These are phyloP conservation scores for Hyphopichia buzzinii DNA, from an alignment of 1,139 yeast species.

Conservation along the genomic window DNA sequence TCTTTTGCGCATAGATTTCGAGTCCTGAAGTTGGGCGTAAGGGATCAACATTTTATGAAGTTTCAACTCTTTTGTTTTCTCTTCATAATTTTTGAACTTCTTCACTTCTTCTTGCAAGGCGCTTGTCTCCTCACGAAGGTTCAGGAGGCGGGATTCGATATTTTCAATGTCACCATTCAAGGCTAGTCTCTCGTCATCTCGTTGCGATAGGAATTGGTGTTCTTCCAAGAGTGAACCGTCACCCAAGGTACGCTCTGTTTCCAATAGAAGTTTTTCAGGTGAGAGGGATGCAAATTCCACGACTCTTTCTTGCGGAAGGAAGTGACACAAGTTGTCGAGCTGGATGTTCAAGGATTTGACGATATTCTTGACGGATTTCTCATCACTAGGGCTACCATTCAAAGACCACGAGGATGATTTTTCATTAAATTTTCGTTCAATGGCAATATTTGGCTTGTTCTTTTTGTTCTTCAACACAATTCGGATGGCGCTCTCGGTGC, in stretches of 20 bases:
- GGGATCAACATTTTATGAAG: constrained; percentile 56
- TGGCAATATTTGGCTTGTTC: constrained; percentile 25
- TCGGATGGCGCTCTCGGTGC: constrained; percentile 54
- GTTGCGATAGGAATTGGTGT: constrained; percentile 56
- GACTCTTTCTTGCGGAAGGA: constrained; percentile 92
- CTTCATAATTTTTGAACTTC: constrained; percentile 37
- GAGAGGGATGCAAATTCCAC: constrained; percentile 86
- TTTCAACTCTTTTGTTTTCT: constrained; percentile 42
- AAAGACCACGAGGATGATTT: constrained; percentile 62
- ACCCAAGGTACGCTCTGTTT: constrained; percentile 82
- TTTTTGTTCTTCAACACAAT: constrained; percentile 56
- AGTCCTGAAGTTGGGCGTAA: constrained; percentile 58
- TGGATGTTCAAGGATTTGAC: constrained; percentile 67
- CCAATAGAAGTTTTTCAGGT: constrained; percentile 70
- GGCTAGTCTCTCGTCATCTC: constrained; percentile 42
- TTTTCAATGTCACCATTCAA: constrained; percentile 25
- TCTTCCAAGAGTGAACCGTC: constrained; percentile 52
- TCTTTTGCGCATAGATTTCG: constrained; percentile 40
- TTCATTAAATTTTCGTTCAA: constrained; percentile 38
- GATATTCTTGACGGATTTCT: constrained; percentile 42
- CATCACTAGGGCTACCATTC: constrained; percentile 44
- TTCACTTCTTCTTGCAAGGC: constrained; percentile 38
- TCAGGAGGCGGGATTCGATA: constrained; percentile 25
- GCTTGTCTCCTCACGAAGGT: constrained; percentile 30
- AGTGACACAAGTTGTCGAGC: constrained; percentile 88